Evolutionary conservation across 2,329 filamentous ascomycete species (phyloP).

Genomic region (Botrytis sinoallii): DNA sequence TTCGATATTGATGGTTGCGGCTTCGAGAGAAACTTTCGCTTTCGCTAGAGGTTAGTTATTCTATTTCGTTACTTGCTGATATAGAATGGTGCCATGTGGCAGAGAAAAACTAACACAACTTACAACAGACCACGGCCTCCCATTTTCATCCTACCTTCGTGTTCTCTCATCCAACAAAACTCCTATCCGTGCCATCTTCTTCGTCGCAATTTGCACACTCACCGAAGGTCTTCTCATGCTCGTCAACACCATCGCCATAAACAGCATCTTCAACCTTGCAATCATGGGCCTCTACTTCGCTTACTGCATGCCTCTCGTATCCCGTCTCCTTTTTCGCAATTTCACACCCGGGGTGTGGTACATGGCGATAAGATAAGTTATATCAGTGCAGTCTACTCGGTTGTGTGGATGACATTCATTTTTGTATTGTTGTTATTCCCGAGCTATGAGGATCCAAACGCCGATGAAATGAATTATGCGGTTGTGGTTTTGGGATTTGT

Average conservation of each 20-base stretch:
- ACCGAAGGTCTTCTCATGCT: conserved; percentile 38
- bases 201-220: conserved; percentile 33
- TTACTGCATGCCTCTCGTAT: conserved; percentile 38
- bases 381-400: conserved; percentile 32
- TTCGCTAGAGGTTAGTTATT: conserved; percentile 33
- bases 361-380: conserved; percentile 33
- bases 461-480: conserved; percentile 37
- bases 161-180: conserved; percentile 34
- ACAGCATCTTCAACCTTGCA: conserved; percentile 38
- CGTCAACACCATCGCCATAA: conserved; percentile 37
- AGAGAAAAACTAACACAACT: not conserved
- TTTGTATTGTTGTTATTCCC: conserved; percentile 37
- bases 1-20: conserved; percentile 38
- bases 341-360: conserved; percentile 38
- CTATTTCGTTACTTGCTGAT: not conserved
- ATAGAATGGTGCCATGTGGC: not conserved
- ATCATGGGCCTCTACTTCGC: conserved; percentile 39
- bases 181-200: conserved; percentile 34
- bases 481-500: conserved; percentile 36
- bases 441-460: conserved; percentile 27
- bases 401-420: conserved; percentile 38
- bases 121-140: conserved; percentile 35
- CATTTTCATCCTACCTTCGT: conserved; percentile 34
- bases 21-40: conserved; percentile 36
- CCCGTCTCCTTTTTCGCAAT: conserved; percentile 32